A percentile compares a stretch with the other conserved stretches of the same genome.
Conservation (phyloP, 2,329 filamentous ascomycete species). For the Colletotrichum musae region DNA sequence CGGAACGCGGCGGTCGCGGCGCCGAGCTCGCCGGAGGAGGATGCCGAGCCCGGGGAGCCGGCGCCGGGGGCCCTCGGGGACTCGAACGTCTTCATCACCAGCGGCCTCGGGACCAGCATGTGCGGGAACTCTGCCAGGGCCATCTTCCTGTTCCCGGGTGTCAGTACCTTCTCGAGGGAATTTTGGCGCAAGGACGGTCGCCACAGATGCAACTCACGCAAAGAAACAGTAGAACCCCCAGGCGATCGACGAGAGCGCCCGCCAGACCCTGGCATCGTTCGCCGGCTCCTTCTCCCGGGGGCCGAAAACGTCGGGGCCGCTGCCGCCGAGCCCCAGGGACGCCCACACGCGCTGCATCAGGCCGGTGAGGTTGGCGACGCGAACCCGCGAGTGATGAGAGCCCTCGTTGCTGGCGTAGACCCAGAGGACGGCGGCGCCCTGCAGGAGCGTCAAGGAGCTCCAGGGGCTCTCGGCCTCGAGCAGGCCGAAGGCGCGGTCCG, state of each 20-base stretch:
- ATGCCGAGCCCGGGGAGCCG: background rate
- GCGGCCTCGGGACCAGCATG: background rate
- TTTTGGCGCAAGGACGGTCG: no score
- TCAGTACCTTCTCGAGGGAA: no score
- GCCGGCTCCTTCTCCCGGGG: background rate
- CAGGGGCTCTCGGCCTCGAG: slow-evolving; percentile 14
- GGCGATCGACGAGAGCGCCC: slow-evolving; percentile 39
- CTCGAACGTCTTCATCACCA: slow-evolving; percentile 26
- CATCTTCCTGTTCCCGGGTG: slow-evolving; percentile 4
- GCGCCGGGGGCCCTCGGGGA: no score
- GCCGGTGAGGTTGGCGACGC: background rate
- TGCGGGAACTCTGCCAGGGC: slow-evolving; percentile 6
- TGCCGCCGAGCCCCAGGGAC: background rate
- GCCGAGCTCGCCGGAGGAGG: background rate
- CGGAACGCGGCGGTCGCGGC: background rate
- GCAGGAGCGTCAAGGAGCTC: slow-evolving; percentile 39
- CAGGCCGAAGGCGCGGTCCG: slow-evolving; percentile 14
- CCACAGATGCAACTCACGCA: slow-evolving; percentile 35
- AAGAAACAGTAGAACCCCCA: slow-evolving; percentile 46
- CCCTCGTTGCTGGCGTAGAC: slow-evolving; percentile 5
- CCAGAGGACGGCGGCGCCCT: slow-evolving; percentile 43
- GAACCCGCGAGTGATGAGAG: background rate
- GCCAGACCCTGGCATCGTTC: slow-evolving; percentile 1
- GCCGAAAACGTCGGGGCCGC: background rate
- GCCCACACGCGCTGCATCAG: slow-evolving; percentile 16